Conservation (phyloP, 495 filamentous ascomycete species). For the Sordaria brevicollis region DNA sequence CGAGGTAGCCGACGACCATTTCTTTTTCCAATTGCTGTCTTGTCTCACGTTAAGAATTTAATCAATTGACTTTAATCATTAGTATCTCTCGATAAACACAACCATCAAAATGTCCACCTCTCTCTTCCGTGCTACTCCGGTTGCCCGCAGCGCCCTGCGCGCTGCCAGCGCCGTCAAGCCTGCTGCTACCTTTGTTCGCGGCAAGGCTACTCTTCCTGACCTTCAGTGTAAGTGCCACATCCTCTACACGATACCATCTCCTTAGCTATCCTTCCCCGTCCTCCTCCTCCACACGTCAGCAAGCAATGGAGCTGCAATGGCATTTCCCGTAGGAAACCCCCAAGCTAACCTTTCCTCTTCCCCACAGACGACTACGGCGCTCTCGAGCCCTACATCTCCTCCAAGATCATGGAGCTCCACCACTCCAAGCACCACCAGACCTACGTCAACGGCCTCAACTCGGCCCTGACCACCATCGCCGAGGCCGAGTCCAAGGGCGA, state of each 20-base stretch:
- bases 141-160: conserved; percentile 34
- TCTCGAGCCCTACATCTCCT: conserved; percentile 88
- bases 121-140: conserved; percentile 40
- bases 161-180: conserved; percentile 27
- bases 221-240: conserved; percentile 63
- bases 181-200: conserved; percentile 59
- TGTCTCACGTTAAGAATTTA: neutral
- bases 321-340: conserved; percentile 1
- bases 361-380: conserved; percentile 71
- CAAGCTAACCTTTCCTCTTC: neutral
- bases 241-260: neutral
- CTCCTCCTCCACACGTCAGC: neutral
- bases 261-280: neutral
- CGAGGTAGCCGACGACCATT: neutral
- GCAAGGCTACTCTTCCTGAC: conserved; percentile 89
- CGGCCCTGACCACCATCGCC: conserved; percentile 48
- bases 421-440: conserved; percentile 72
- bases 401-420: conserved; percentile 96
- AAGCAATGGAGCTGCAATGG: neutral
- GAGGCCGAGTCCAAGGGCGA: conserved; percentile 49
- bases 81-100: neutral
- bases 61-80: conserved; percentile 6
- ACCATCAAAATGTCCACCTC: conserved; percentile 37
- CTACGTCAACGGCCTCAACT: conserved; percentile 67
- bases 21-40: neutral